Evolutionary conservation across 257 asterid genomes (phyloP).

Genomic region (Solanum sitiens): DNA sequence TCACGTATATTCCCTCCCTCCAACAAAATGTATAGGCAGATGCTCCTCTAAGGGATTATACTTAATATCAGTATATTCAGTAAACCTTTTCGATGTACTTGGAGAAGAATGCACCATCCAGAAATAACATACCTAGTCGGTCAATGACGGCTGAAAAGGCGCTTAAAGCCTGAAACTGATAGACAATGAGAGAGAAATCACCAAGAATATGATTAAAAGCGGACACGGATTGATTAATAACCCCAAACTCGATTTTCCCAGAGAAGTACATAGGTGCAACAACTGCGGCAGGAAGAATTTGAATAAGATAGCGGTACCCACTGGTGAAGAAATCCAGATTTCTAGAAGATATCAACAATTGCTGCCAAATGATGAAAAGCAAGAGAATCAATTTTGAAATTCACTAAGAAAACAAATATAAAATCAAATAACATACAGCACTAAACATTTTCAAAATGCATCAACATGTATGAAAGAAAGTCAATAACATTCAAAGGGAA

Average conservation of each 20-base stretch:
- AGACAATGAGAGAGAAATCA: conserved; percentile 76
- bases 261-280: conserved; percentile 96
- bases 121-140: conserved; percentile 50
- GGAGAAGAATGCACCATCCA: not conserved
- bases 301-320: conserved; percentile 87
- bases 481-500: not conserved
- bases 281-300: conserved; percentile 94
- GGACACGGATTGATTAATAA: conserved; percentile 77
- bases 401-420: not conserved
- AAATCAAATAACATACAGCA: not conserved
- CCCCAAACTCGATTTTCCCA: conserved; percentile 95
- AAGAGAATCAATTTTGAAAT: not conserved
- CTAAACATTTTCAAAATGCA: not conserved
- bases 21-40: not conserved
- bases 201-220: conserved; percentile 94
- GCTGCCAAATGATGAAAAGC: conserved; percentile 41
- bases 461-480: not conserved
- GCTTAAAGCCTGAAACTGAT: conserved; percentile 85
- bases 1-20: not conserved
- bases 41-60: not conserved
- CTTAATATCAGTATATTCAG: not conserved
- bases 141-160: conserved; percentile 93
- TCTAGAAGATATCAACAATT: conserved; percentile 81
- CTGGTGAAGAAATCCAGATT: conserved; percentile 91
- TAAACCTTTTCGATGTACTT: not conserved